Conservation (phyloP, 2,329 filamentous ascomycete genomes). For the Colletotrichum sp. region DNA sequence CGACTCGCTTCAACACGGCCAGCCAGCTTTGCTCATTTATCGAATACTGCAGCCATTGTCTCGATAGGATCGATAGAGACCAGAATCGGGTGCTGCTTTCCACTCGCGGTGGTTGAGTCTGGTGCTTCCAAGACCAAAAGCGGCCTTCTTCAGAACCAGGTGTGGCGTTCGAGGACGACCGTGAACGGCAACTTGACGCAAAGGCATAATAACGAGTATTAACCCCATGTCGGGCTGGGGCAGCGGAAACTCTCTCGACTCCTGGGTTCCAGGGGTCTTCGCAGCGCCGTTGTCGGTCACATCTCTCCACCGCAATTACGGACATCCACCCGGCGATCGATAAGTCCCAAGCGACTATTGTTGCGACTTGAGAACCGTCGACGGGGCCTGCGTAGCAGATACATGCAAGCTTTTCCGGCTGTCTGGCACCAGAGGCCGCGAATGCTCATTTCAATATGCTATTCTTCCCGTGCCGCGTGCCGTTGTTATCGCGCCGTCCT, state of each 20-base stretch:
- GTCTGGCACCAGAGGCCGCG: not conserved
- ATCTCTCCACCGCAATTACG: slow-evolving; percentile 9
- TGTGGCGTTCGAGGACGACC: not conserved
- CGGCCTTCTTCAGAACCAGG: not conserved
- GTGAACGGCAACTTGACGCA: not conserved
- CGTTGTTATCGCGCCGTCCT: not conserved
- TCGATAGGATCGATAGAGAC: not conserved
- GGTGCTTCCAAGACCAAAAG: not conserved
- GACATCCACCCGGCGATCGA: slow-evolving; percentile 1
- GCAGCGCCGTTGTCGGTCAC: slow-evolving; percentile 11
- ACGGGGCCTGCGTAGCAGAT: not conserved
- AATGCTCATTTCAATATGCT: not conserved
- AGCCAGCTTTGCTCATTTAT: not conserved
- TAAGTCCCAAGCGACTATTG: slow-evolving; percentile 11
- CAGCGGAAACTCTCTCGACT: not conserved
- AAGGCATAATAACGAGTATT: slow-evolving; percentile 7
- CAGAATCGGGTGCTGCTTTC: not conserved
- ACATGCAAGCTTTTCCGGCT: not conserved
- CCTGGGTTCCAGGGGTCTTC: not conserved
- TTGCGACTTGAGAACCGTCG: slow-evolving; percentile 7
- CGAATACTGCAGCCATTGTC: not conserved
- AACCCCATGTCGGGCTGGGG: not conserved
- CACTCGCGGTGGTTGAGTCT: not conserved
- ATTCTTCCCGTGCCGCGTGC: not conserved
- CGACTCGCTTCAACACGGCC: not conserved